phyloP scores from a whole-genome alignment of 768 basidiomycete species.

The Daedaleopsis sinensis region DNA sequence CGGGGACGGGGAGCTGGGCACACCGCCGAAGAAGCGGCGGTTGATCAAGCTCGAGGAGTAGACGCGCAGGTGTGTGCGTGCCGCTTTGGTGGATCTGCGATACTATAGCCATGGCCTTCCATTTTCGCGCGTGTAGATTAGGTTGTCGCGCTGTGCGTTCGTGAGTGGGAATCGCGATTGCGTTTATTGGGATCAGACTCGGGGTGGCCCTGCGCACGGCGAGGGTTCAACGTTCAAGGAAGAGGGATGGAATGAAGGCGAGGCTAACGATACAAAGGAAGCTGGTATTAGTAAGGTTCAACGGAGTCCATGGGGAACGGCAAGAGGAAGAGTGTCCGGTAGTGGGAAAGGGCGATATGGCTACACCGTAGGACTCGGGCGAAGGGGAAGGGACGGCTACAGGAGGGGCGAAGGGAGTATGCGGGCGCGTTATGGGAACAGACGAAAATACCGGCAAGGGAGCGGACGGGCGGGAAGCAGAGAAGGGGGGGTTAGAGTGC shows the following conservation, averaged over 20 bases:
- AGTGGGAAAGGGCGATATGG: constrained; percentile 5
- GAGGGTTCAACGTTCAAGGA: not conserved
- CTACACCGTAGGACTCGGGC: not conserved
- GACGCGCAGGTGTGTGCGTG: not conserved
- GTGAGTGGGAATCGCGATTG: not conserved
- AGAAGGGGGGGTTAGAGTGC: not conserved
- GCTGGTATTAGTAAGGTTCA: not conserved
- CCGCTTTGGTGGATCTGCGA: not conserved
- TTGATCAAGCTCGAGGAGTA: constrained; percentile 10
- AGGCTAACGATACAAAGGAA: constrained; percentile 15
- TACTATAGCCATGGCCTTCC: not conserved
- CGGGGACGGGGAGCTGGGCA: constrained; percentile 21
- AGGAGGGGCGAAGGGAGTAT: not conserved
- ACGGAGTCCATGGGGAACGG: not conserved
- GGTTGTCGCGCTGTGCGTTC: not conserved
- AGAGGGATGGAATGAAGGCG: not conserved
- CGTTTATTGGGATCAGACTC: not conserved
- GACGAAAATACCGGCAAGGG: not conserved
- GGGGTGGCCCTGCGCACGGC: not conserved
- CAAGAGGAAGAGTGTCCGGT: not conserved
- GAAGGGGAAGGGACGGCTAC: not conserved
- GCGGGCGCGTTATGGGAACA: not conserved
- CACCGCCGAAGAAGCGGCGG: constrained; percentile 43
- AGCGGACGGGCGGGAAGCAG: not conserved
- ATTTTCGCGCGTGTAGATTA: not conserved